Percentiles rank a stretch among this genome's conserved stretches.
These are phyloP conservation scores for Trichophyton simii DNA, from an alignment of 2,329 filamentous ascomycete genomes.

Conservation along the genomic window DNA sequence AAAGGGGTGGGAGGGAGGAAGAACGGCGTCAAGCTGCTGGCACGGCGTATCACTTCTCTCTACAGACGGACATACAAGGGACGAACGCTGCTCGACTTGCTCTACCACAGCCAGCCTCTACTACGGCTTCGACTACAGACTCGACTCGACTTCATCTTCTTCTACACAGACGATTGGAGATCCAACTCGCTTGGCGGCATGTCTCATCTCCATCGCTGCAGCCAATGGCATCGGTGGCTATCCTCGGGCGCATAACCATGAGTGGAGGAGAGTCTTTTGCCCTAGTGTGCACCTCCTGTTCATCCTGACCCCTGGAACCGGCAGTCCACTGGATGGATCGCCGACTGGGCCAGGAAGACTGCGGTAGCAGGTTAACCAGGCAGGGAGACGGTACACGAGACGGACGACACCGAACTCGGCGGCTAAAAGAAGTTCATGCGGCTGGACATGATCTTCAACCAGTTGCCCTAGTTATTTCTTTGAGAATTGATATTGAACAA, in stretches of 20 bases:
- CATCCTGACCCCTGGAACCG: neutral
- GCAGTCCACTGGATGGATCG: too few species aligned
- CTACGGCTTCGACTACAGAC: neutral
- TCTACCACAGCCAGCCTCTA: neutral
- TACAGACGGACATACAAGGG: neutral
- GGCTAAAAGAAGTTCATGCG: neutral
- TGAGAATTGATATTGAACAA: neutral
- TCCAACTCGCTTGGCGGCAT: constrained; percentile 10
- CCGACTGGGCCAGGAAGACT: neutral
- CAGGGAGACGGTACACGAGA: neutral
- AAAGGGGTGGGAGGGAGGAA: neutral
- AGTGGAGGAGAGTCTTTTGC: constrained; percentile 1
- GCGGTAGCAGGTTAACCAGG: neutral
- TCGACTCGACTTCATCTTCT: neutral
- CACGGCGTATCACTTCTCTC: neutral
- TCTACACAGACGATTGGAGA: constrained; percentile 3
- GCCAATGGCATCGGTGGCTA: constrained; percentile 6
- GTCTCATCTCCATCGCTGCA: constrained; percentile 9
- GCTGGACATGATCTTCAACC: neutral
- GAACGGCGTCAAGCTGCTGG: neutral
- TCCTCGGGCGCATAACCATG: constrained; percentile 8
- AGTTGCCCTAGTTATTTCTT: too few species aligned
- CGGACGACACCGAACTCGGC: neutral
- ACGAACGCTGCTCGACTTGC: neutral
- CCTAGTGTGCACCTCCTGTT: neutral